Percentiles rank a stretch among this genome's conserved stretches.
Conservation (phyloP, 1,284 basidiomycete genomes). For the Marasmius sp. region DNA sequence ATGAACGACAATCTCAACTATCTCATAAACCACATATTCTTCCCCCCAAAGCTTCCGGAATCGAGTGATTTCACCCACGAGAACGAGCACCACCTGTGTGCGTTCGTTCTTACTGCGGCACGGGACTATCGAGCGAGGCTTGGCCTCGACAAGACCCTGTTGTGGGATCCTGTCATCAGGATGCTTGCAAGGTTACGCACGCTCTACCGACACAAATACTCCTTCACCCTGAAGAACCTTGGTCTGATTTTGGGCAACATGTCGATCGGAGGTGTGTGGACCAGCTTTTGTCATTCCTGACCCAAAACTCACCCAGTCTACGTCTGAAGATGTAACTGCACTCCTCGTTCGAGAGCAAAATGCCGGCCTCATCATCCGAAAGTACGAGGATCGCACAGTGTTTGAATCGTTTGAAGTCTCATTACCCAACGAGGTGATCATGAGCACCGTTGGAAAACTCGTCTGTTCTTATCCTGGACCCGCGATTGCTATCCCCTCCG, state of each 20-base stretch:
- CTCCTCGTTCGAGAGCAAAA: slow-evolving; percentile 44
- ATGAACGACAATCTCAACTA: slow-evolving; percentile 20
- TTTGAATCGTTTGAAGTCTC: slow-evolving; percentile 45
- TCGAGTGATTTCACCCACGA: slow-evolving; percentile 23
- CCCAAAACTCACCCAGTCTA: neutral
- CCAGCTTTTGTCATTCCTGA: no score
- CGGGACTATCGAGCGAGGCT: neutral
- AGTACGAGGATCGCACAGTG: slow-evolving; percentile 18
- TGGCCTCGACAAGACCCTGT: neutral
- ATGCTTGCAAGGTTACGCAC: neutral
- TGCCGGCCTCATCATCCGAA: slow-evolving; percentile 39
- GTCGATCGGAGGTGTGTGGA: neutral
- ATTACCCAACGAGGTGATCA: slow-evolving; percentile 29
- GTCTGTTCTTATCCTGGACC: slow-evolving; percentile 31
- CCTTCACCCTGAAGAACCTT: no score
- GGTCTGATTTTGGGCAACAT: neutral
- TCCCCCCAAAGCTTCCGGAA: slow-evolving; percentile 41
- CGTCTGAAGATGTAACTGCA: slow-evolving; percentile 27
- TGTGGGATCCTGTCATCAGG: neutral
- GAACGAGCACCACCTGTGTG: neutral
- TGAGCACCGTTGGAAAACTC: slow-evolving; percentile 37
- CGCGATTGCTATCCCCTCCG: slow-evolving; percentile 21
- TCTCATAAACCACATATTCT: slow-evolving; percentile 38
- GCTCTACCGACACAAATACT: no score
- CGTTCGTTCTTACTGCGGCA: neutral